These are phyloP conservation scores for Apium graveolens DNA, from an alignment of 129 eudicot species.

Conservation along the genomic window DNA sequence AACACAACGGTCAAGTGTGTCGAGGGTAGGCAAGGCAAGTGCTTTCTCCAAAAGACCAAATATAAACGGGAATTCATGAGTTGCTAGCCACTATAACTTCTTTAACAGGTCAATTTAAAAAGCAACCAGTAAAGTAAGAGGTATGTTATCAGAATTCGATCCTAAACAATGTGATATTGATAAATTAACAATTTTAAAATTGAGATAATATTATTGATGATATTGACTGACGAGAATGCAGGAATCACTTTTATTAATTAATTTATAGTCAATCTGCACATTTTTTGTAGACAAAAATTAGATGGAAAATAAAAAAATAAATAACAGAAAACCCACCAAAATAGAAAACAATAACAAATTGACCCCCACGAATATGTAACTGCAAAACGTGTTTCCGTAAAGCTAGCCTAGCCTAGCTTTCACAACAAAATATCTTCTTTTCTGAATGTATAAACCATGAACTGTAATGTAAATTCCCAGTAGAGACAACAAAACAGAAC, in stretches of 20 bases:
- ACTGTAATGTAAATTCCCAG: too few species aligned
- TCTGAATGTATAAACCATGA: background rate
- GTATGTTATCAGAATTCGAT: too few species aligned
- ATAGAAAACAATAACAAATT: background rate
- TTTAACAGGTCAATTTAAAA: conserved; percentile 4
- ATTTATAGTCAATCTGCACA: too few species aligned
- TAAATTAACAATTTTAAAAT: too few species aligned
- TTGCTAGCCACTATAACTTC: conserved; percentile 22
- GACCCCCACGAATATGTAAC: background rate
- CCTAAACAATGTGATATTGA: too few species aligned
- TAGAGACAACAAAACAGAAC: too few species aligned
- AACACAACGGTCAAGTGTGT: conserved; percentile 39
- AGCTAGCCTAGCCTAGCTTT: background rate
- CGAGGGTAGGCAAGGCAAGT: background rate
- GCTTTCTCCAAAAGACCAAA: conserved; percentile 13
- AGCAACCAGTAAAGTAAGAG: too few species aligned
- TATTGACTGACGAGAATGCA: too few species aligned
- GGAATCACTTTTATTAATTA: too few species aligned
- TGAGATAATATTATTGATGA: too few species aligned
- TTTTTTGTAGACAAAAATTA: too few species aligned
- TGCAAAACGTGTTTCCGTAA: conserved; percentile 1
- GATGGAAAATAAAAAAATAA: too few species aligned
- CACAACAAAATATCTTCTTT: background rate
- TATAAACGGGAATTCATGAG: background rate
- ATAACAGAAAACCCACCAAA: background rate